Base-by-base conservation (phyloP, 805 yeast genomes). In the Candida easanensis region DNA sequence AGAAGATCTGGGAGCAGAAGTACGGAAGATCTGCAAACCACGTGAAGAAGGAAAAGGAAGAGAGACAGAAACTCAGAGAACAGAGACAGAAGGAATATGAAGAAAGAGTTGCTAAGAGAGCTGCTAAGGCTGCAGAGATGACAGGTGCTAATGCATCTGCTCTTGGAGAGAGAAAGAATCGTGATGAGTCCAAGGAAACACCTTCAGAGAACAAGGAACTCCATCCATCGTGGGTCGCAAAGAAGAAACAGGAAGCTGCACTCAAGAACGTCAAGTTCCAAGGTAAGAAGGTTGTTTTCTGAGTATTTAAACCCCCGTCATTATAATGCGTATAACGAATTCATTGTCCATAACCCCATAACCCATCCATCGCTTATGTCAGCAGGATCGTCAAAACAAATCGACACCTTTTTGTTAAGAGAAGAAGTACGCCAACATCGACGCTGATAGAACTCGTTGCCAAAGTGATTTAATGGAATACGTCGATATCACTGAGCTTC, bases 211-310 rank as follows among this genome's bases (percentile, higher is more conserved):
- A 28, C 9, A 49, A 45, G 47, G 50, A 51, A 6, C 50, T 85
- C 51, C 99, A 93, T 76, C 99, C 99, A n/a, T 93, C 99, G 2
- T 93, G 99, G 99, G 82, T 79, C 54, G 99, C 99, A 18, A 87
- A 86, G 69, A 80, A 77, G 68, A 65, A 76, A 50, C 86, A 81
- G 21, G 84, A 86, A 57, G 85, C 84, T 52, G 77, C 79, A 39
- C 61, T 70, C 50, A 77, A 79, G 65, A 76, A 78, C 44, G 81
- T 74, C 38, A 79, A 82, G 60, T 89, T 89, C 60, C 63, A 71
- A 39, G 99, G 99, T 60, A 90, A 88, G 67, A 91, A 90, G 70
- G 76, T 85, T 52, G 80, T 74, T 4, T 90, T 90, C 36, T 38
- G 20, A 22, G 33, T 14, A n/a, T 13, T 14, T 17, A 11, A n/a